These are phyloP conservation scores for Plectranthus barbatus DNA, from an alignment of 257 asterid species.

Conservation along the genomic window DNA sequence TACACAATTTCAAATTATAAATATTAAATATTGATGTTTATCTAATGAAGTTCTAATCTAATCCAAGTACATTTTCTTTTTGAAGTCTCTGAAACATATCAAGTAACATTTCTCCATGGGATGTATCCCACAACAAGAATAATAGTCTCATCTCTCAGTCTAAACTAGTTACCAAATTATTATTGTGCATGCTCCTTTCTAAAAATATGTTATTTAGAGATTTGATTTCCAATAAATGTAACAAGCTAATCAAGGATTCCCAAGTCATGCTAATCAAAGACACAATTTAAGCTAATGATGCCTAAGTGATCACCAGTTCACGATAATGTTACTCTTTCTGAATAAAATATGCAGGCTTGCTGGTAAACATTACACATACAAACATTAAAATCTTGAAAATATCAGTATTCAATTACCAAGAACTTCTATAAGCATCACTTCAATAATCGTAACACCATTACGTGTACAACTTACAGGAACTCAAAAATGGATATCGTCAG, in stretches of 20 bases:
- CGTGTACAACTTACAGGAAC: too few species aligned
- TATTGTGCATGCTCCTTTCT: neutral
- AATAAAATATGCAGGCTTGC: neutral
- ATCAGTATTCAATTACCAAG: neutral
- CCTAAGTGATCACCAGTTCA: neutral
- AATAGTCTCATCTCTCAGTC: neutral
- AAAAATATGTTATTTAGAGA: neutral
- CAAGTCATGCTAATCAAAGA: neutral
- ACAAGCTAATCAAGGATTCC: too few species aligned
- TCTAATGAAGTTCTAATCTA: neutral
- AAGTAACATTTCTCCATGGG: neutral
- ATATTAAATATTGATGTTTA: too few species aligned
- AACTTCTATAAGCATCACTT: too few species aligned
- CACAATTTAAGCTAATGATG: neutral
- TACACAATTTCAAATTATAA: too few species aligned
- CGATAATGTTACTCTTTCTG: neutral
- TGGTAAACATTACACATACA: neutral
- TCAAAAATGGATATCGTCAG: too few species aligned
- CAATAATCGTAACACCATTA: too few species aligned
- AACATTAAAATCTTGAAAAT: neutral
- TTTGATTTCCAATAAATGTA: neutral
- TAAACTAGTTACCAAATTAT: neutral
- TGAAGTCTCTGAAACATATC: neutral
- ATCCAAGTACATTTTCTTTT: too few species aligned
- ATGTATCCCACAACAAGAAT: neutral